Evolutionary conservation across 257 asterid species (phyloP), one percentile per base, ranked within the genome.

Genomic region (Salvia rosmarinus): DNA sequence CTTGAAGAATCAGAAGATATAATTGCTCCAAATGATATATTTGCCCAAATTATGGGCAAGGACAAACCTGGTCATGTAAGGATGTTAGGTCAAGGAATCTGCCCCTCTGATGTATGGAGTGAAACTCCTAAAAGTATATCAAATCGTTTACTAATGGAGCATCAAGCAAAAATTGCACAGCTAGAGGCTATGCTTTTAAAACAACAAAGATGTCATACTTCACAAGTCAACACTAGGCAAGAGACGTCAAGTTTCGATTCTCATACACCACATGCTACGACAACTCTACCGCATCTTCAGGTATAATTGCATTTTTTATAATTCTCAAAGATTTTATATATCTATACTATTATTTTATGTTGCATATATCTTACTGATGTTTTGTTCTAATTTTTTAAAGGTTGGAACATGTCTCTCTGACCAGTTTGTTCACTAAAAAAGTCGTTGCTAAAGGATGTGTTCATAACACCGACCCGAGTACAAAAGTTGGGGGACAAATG

Each of bases 401-500:
- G 37, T 20, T 19, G 21, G 55, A n/a, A 34, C 19, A 13, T 64
- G 70, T 64, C 20, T 64, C 56, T 25, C 21, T 44, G 6, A 46
- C 9, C 14, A 23, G 57, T 46, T 21, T 46, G 25, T n/a, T 14
- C 34, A 8, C 70, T 0, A 25, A 3, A 4, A 64, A 46, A 65
- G 2, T 46, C 4, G 43, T 65, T 65, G 58, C 43, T 46, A 44
- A 44, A 64, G 39, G 70, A 64, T 46, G 6, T 64, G 12, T 64
- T 28, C 35, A 5, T 12, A 43, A 39, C 70, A 43, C 17, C 23
- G n/a, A 25, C 6, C 70, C 56, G 5, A 14, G 4, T 25, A 44
- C 25, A 2, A 5, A 44, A 44, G 58, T 65, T 65, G 57, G 70
- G 57, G 70, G 57, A 14, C 58, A 46, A 65, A 46, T 44, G 42